Conservation (phyloP, 2,329 filamentous ascomycete genomes). For the Venturia oleaginea region DNA sequence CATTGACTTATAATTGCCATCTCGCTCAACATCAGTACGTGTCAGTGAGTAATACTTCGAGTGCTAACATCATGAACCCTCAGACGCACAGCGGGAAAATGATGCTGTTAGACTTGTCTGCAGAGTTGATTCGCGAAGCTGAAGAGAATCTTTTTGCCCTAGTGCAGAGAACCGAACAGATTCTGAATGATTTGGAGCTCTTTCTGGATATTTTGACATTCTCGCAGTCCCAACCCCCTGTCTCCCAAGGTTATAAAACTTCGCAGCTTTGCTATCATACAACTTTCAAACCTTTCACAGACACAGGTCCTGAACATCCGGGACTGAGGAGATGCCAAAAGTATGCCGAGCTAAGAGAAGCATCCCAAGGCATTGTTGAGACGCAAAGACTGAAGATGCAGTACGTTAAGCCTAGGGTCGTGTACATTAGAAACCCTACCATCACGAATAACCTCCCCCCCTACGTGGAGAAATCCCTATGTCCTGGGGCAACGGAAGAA, state of each 20-base stretch:
- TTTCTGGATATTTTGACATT: slow-evolving; percentile 17
- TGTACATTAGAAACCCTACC: slow-evolving; percentile 18
- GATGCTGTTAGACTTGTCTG: slow-evolving; percentile 17
- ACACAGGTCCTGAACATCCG: slow-evolving; percentile 17
- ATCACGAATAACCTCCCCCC: slow-evolving; percentile 17
- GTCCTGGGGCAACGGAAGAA: too few relatives aligned
- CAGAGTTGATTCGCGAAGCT: slow-evolving; percentile 17
- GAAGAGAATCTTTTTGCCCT: slow-evolving; percentile 17
- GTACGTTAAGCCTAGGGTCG: slow-evolving; percentile 17
- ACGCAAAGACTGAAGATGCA: slow-evolving; percentile 18
- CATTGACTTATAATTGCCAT: slow-evolving; percentile 17
- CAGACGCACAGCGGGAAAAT: slow-evolving; percentile 16
- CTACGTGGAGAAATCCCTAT: too few relatives aligned
- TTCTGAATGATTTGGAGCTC: slow-evolving; percentile 17
- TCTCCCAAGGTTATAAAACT: slow-evolving; percentile 18
- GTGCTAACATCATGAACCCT: slow-evolving; percentile 16
- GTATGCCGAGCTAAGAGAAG: slow-evolving; percentile 17
- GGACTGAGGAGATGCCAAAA: slow-evolving; percentile 18
- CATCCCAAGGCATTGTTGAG: slow-evolving; percentile 17
- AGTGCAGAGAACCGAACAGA: slow-evolving; percentile 16
- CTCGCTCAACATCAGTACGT: slow-evolving; percentile 15
- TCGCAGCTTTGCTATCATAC: slow-evolving; percentile 15
- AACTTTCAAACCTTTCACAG: slow-evolving; percentile 17
- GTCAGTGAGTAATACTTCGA: slow-evolving; percentile 14
- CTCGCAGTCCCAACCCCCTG: slow-evolving; percentile 16